Percentiles rank a stretch among this genome's conserved stretches.
These are phyloP conservation scores for Danielia reshetovae DNA, from an alignment of 805 yeast species.

Conservation along the genomic window DNA sequence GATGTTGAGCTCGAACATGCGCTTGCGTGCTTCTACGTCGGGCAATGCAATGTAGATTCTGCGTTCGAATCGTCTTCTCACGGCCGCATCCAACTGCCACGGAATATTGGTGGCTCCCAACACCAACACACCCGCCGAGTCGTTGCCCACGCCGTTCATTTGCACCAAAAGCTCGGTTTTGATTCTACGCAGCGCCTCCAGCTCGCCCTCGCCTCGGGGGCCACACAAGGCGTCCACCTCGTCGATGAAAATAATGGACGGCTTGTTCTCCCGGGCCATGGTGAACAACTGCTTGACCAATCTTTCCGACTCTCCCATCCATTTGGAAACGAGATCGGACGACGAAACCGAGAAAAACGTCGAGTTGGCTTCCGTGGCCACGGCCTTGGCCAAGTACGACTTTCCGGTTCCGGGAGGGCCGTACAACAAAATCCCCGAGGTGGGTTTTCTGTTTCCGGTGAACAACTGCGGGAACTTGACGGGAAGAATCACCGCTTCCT, in stretches of 20 bases:
- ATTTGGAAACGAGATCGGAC: constrained; percentile 90
- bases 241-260: constrained; percentile 93
- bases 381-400: constrained; percentile 94
- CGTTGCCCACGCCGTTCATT: constrained; percentile 99
- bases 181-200: constrained; percentile 93
- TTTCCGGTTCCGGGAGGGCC: constrained; percentile 95
- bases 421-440: constrained; percentile 75
- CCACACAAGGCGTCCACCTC: constrained; percentile 98
- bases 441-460: constrained; percentile 91
- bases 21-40: constrained; percentile 84
- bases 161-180: constrained; percentile 94
- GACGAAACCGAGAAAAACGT: constrained; percentile 96
- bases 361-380: constrained; percentile 96
- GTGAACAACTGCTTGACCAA: constrained; percentile 90
- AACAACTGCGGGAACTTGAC: constrained; percentile 94
- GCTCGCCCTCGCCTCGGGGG: constrained; percentile 96
- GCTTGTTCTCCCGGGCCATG: constrained; percentile 95
- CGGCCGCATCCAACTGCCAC: constrained; percentile 98
- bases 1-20: constrained; percentile 91
- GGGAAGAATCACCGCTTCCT: constrained; percentile 95
- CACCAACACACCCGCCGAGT: constrained; percentile 85
- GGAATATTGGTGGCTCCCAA: constrained; percentile 98
- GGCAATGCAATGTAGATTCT: constrained; percentile 95
- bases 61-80: constrained; percentile 92
- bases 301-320: constrained; percentile 99